A percentile compares a stretch with the other conserved stretches of the same genome.
Conservation (phyloP, 306 rosid species). For the Ziziphus jujuba region DNA sequence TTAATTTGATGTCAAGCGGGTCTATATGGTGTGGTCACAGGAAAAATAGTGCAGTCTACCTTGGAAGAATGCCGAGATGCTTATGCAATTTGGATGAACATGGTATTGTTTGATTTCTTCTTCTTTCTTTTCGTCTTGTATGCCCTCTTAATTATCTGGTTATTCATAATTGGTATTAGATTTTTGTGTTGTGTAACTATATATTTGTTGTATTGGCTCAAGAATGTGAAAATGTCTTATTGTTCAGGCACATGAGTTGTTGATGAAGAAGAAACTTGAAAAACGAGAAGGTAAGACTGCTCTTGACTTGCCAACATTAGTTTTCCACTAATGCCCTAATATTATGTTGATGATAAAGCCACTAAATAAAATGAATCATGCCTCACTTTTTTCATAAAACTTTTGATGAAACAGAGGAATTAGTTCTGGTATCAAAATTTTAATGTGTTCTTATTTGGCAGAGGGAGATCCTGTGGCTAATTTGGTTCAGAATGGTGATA, state of each 20-base stretch:
- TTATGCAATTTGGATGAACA: slow-evolving; percentile 60
- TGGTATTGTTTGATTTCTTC: slow-evolving; percentile 39
- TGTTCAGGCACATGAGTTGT: slow-evolving; percentile 76
- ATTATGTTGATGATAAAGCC: slow-evolving; percentile 6
- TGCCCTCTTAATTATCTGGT: not conserved
- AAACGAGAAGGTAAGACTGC: slow-evolving; percentile 48
- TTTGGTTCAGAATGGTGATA: slow-evolving; percentile 36
- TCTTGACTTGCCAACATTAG: slow-evolving; percentile 14
- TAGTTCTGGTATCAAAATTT: not conserved
- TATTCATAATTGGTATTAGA: slow-evolving; percentile 5
- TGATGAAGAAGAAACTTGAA: slow-evolving; percentile 60
- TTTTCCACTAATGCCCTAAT: slow-evolving; percentile 18
- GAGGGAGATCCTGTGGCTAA: slow-evolving; percentile 33
- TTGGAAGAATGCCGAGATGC: slow-evolving; percentile 94
- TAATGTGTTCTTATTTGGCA: slow-evolving; percentile 13
- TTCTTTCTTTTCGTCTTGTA: slow-evolving; percentile 2
- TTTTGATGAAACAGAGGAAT: no score
- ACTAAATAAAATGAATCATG: slow-evolving; percentile 9
- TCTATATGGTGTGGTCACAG: slow-evolving; percentile 46
- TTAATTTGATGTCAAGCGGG: slow-evolving; percentile 30
- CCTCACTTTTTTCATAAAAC: slow-evolving; percentile 21
- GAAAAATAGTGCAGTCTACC: slow-evolving; percentile 92
- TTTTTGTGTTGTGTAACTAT: not conserved
- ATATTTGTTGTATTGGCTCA: slow-evolving; percentile 16
- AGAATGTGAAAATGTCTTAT: slow-evolving; percentile 13